Evolutionary conservation across 768 basidiomycete species (phyloP).

Genomic region (Rhodosporidiobolus sp.): DNA sequence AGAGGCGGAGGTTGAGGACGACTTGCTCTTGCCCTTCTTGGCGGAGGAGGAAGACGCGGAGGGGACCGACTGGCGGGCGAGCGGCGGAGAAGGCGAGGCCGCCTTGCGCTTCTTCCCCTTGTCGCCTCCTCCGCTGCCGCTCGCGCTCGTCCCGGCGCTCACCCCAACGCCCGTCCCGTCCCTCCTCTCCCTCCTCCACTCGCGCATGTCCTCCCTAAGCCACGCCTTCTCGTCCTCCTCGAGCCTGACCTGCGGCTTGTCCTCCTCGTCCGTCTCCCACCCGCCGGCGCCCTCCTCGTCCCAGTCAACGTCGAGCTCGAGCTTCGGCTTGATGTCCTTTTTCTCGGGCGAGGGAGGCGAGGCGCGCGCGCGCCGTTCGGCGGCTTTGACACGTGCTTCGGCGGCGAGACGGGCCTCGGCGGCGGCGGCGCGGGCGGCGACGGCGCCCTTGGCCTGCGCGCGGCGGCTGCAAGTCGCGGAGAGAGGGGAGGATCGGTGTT

Average conservation of each 20-base stretch:
- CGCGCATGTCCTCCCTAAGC: constrained; percentile 6
- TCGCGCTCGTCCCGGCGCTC: too few relatives aligned
- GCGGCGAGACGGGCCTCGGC: constrained; percentile 5
- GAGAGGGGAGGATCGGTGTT: neutral
- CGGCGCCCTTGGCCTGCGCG: constrained; percentile 4
- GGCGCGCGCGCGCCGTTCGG: constrained; percentile 5
- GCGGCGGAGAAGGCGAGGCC: neutral
- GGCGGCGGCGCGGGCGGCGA: constrained; percentile 19
- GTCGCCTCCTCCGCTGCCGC: neutral
- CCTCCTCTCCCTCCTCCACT: constrained; percentile 1
- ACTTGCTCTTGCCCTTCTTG: neutral
- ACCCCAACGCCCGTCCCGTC: too few relatives aligned
- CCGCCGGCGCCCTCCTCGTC: neutral
- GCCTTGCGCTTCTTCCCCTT: neutral
- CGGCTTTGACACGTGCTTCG: constrained; percentile 9
- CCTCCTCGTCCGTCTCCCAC: constrained; percentile 10
- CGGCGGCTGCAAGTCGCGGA: constrained; percentile 5
- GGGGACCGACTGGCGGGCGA: neutral
- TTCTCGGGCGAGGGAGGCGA: neutral
- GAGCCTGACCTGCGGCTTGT: constrained; percentile 8
- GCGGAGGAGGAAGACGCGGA: neutral
- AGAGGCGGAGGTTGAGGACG: neutral
- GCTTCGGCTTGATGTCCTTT: neutral
- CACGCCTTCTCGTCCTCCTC: constrained; percentile 7
- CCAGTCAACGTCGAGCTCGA: neutral